Evolutionary conservation across 2,329 filamentous ascomycete genomes (phyloP).

Genomic region (Lachnellula cervina): DNA sequence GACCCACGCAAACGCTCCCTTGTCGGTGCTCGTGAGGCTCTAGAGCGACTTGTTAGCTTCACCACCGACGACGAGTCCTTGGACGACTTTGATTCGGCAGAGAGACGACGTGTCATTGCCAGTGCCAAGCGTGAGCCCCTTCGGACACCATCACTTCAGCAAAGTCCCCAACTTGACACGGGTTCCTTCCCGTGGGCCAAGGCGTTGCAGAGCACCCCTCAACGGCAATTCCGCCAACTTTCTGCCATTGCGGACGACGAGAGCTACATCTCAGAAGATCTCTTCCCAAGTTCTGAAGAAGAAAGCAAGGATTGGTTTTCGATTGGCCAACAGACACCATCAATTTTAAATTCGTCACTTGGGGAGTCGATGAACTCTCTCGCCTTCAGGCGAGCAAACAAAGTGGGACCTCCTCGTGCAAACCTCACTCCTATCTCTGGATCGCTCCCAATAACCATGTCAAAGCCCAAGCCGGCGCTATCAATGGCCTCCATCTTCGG

Average conservation of each 20-base stretch:
- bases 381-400: slow-evolving; percentile 46
- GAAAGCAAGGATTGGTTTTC: slow-evolving; percentile 73
- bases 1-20: slow-evolving; percentile 88
- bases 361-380: slow-evolving; percentile 77
- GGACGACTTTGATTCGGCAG: slow-evolving; percentile 88
- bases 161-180: slow-evolving; percentile 69
- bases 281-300: slow-evolving; percentile 75
- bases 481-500: slow-evolving; percentile 70
- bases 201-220: slow-evolving; percentile 72
- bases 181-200: slow-evolving; percentile 95
- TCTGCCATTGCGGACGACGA: slow-evolving; percentile 77
- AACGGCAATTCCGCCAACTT: slow-evolving; percentile 70
- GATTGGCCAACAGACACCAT: slow-evolving; percentile 70
- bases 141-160: slow-evolving; percentile 86
- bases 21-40: slow-evolving; percentile 68
- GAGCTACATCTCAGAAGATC: slow-evolving; percentile 70
- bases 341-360: slow-evolving; percentile 76
- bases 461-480: slow-evolving; percentile 61
- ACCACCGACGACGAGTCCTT: slow-evolving; percentile 87
- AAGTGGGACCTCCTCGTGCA: slow-evolving; percentile 42
- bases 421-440: slow-evolving; percentile 57
- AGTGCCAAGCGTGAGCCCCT: slow-evolving; percentile 92
- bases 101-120: slow-evolving; percentile 64
- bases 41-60: slow-evolving; percentile 80
- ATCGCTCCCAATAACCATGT: slow-evolving; percentile 74